A percentile compares a stretch with the other conserved stretches of the same genome.
Evolutionary conservation across 768 basidiomycete species (phyloP).

Genomic region (Cystofilobasidium ferigula): DNA sequence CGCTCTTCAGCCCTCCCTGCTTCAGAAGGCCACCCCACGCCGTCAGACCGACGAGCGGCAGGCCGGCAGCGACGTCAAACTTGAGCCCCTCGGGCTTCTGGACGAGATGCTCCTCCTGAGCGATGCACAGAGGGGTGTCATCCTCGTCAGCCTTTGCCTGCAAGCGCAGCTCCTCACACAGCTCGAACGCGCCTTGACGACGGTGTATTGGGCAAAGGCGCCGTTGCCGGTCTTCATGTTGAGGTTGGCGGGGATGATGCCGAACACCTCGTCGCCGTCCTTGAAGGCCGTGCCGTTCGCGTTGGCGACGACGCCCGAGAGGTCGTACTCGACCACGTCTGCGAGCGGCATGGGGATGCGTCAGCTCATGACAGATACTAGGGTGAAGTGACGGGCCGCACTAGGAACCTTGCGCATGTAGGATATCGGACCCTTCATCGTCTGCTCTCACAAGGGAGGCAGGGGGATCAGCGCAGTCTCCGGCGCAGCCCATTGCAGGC

Average conservation of each 20-base stretch:
- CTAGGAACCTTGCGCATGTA: background rate
- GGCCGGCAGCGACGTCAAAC: constrained; percentile 17
- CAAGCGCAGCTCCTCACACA: too few species aligned
- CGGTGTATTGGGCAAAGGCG: constrained; percentile 1
- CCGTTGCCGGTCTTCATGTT: constrained; percentile 8
- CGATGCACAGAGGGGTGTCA: too few species aligned
- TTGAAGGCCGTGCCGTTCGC: background rate
- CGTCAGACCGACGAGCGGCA: constrained; percentile 18
- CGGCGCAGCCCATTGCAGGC: too few species aligned
- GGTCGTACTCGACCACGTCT: constrained; percentile 16
- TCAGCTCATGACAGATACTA: background rate
- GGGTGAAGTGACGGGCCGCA: background rate
- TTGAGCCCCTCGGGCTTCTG: constrained; percentile 6
- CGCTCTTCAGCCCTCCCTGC: constrained; percentile 1
- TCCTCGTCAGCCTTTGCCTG: too few species aligned
- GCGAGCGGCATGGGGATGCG: background rate
- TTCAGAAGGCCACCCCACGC: constrained; percentile 2
- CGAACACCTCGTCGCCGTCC: constrained; percentile 14
- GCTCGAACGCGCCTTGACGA: constrained; percentile 12
- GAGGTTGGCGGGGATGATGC: constrained; percentile 4
- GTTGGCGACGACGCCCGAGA: constrained; percentile 18
- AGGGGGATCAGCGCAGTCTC: too few species aligned
- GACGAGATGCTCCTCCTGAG: constrained; percentile 10
- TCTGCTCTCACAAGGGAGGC: too few species aligned
- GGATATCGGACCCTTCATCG: background rate